Conservation (phyloP, 768 basidiomycete genomes). For the Boletales sp. region DNA sequence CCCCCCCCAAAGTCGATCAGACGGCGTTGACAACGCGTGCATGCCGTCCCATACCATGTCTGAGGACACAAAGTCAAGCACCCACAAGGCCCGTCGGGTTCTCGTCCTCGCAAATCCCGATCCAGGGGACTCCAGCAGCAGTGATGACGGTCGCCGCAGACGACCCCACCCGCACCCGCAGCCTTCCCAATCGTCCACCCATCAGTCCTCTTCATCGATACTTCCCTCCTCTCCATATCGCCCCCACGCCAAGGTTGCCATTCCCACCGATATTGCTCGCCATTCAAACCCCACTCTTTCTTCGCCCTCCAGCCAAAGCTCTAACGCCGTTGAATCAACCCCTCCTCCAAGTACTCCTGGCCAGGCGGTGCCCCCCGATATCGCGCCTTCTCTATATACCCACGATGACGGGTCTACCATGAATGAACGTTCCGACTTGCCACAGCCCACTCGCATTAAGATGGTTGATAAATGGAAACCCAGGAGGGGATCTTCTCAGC, state of each 20-base stretch:
- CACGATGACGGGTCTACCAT: constrained; percentile 34
- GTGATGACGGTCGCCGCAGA: constrained; percentile 33
- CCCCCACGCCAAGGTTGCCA: constrained; percentile 14
- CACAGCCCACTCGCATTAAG: constrained; percentile 27
- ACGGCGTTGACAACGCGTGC: constrained; percentile 27
- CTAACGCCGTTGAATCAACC: constrained; percentile 60
- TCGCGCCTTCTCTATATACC: constrained; percentile 37
- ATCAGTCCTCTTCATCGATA: constrained; percentile 25
- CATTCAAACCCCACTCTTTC: constrained; percentile 56
- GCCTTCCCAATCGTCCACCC: constrained; percentile 24
- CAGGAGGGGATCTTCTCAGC: constrained; percentile 30
- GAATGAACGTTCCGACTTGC: constrained; percentile 28
- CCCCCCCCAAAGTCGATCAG: constrained; percentile 15
- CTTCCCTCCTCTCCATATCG: constrained; percentile 19
- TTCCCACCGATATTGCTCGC: constrained; percentile 37
- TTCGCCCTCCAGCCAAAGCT: constrained; percentile 67
- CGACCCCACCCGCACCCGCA: constrained; percentile 14
- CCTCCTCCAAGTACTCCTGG: constrained; percentile 69
- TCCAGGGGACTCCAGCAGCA: constrained; percentile 43
- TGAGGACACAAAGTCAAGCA: constrained; percentile 49
- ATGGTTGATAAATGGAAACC: constrained; percentile 30
- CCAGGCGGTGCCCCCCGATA: constrained; percentile 40
- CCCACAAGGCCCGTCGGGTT: constrained; percentile 35
- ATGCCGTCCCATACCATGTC: constrained; percentile 47
- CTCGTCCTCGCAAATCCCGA: constrained; percentile 63